phyloP scores from a whole-genome alignment of 345 rosid species.

The Luvunga scandens region DNA sequence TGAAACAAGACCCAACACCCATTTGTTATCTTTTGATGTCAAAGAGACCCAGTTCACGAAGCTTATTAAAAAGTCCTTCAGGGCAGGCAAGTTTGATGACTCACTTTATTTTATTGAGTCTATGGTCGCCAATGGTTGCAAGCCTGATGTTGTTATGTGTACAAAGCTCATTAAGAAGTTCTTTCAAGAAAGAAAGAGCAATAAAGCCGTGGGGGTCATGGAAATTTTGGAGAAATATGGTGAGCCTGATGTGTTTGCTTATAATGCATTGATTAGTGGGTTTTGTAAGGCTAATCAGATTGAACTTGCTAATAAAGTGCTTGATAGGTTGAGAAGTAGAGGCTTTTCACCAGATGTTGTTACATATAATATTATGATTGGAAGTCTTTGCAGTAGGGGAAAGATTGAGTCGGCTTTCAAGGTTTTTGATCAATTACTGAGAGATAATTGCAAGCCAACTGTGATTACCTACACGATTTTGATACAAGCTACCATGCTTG shows the following conservation, averaged over 20 bases:
- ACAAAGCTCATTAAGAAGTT: conserved; percentile 83
- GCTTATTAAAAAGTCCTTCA: conserved; percentile 57
- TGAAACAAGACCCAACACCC: conserved; percentile 40
- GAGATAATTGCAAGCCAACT: conserved; percentile 62
- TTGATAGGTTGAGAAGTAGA: conserved; percentile 66
- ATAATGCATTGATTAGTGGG: conserved; percentile 80
- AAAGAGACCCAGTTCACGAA: conserved; percentile 58
- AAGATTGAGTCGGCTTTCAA: conserved; percentile 59
- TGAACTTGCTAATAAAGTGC: conserved; percentile 53
- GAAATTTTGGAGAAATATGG: conserved; percentile 69
- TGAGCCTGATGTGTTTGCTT: conserved; percentile 72
- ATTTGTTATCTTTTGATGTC: conserved; percentile 48
- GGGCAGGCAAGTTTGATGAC: conserved; percentile 55
- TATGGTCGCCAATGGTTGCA: conserved; percentile 57
- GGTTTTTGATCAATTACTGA: conserved; percentile 57
- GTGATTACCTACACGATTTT: conserved; percentile 83
- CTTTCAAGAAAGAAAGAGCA: conserved; percentile 45
- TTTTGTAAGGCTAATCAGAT: conserved; percentile 71
- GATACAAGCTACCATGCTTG: conserved; percentile 66
- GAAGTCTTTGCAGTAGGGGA: conserved; percentile 67
- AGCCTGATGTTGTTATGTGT: conserved; percentile 67
- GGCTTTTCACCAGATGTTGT: conserved; percentile 74
- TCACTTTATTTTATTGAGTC: conserved; percentile 70
- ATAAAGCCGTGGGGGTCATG: conserved; percentile 69
- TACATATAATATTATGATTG: conserved; percentile 79